Percentiles rank a stretch among this genome's conserved stretches.
phyloP scores from a whole-genome alignment of 1,139 yeast genomes.

The Kodamaea fungicola region DNA sequence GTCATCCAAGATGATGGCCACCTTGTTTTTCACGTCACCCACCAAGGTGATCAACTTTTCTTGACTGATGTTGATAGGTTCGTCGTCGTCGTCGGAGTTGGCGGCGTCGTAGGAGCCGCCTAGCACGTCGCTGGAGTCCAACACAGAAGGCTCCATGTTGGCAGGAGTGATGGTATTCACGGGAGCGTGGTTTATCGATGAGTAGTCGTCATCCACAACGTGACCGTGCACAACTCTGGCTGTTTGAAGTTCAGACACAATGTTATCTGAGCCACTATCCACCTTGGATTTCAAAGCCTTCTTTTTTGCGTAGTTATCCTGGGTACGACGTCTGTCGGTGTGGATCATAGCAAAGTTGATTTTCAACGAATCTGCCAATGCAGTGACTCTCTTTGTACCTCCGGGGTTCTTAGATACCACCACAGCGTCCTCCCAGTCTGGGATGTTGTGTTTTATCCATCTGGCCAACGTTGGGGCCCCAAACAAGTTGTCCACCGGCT shows the following conservation, averaged over 20 bases:
- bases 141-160: slow-evolving; percentile 15
- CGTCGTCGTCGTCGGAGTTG: slow-evolving; percentile 81
- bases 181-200: slow-evolving; percentile 1
- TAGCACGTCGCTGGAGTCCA: slow-evolving; percentile 50
- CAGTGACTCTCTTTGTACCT: slow-evolving; percentile 96
- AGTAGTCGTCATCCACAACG: slow-evolving; percentile 85
- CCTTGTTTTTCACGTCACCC: slow-evolving; percentile 88
- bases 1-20: slow-evolving; percentile 93
- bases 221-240: slow-evolving; percentile 97
- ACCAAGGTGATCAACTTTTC: slow-evolving; percentile 93
- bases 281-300: slow-evolving; percentile 45
- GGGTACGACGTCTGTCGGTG: slow-evolving; percentile 90
- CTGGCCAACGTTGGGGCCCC: slow-evolving; percentile 96
- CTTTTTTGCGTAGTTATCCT: slow-evolving; percentile 56
- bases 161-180: slow-evolving; percentile 6
- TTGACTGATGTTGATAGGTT: slow-evolving; percentile 59
- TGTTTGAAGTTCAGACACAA: slow-evolving; percentile 82
- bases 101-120: slow-evolving; percentile 85
- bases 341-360: slow-evolving; percentile 98
- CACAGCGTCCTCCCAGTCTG: slow-evolving; percentile 77
- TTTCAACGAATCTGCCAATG: slow-evolving; percentile 91
- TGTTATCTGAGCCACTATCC: slow-evolving; percentile 66
- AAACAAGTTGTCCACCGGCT: slow-evolving; percentile 93
- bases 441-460: slow-evolving; percentile 91
- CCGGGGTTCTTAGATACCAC: slow-evolving; percentile 98